Conservation (phyloP, 441 rosid genomes). For the Erodium chrysanthum region DNA sequence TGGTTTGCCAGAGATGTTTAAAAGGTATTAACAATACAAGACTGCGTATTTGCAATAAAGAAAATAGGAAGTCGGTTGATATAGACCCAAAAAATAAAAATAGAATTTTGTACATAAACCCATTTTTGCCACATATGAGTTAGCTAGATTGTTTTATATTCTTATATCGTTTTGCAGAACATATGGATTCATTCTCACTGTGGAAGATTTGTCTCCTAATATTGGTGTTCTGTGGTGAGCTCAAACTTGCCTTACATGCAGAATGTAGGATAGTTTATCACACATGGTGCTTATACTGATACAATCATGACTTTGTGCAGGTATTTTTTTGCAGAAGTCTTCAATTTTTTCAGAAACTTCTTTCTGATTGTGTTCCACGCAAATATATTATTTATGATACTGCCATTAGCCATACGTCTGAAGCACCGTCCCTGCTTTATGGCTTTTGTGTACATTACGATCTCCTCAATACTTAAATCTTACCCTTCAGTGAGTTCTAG, state of each 20-base stretch:
- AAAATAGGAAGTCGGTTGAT: too few species aligned
- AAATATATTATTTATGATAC: constrained; percentile 68
- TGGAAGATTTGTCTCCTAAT: constrained; percentile 92
- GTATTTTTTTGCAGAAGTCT: constrained; percentile 99
- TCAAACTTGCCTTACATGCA: constrained; percentile 6
- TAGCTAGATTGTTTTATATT: not conserved
- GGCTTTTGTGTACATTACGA: constrained; percentile 72
- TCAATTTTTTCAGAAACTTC: constrained; percentile 79
- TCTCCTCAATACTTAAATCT: constrained; percentile 82
- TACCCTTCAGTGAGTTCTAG: constrained; percentile 75
- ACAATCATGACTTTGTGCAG: constrained; percentile 32
- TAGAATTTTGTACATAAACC: too few species aligned
- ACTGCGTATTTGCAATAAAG: constrained; percentile 2
- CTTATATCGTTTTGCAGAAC: constrained; percentile 43
- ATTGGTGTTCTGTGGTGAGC: constrained; percentile 86
- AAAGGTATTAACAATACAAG: constrained; percentile 39
- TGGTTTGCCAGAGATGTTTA: constrained; percentile 72
- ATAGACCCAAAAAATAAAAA: too few species aligned
- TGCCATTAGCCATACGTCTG: constrained; percentile 80
- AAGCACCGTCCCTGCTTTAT: constrained; percentile 84
- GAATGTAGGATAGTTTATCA: constrained; percentile 4
- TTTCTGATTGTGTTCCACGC: constrained; percentile 83
- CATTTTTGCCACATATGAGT: not conserved
- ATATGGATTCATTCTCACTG: constrained; percentile 83
- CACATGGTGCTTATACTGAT: constrained; percentile 4